Percentiles rank a stretch among this genome's conserved stretches.
Conservation (phyloP, 2,329 filamentous ascomycete genomes). For the Calonectria honghensis region DNA sequence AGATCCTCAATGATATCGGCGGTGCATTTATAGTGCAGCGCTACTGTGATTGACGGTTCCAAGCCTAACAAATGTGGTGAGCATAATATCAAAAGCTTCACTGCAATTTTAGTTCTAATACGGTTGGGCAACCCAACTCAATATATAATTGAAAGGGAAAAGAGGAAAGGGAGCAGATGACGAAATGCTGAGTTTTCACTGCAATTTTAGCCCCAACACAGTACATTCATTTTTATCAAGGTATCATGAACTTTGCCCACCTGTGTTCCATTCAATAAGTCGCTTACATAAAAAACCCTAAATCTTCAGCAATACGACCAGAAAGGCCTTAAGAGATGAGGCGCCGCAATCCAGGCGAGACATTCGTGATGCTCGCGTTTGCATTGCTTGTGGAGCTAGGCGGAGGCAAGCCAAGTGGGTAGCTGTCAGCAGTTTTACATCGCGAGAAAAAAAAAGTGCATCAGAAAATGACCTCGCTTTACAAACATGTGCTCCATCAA, state of each 20-base stretch:
- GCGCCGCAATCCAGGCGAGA: constrained; percentile 48
- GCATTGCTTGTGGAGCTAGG: constrained; percentile 16
- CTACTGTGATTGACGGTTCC: no score
- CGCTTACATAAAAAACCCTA: not conserved
- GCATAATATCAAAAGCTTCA: no score
- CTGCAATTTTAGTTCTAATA: no score
- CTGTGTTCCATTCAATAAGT: not conserved
- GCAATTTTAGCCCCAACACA: not conserved
- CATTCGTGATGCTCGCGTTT: constrained; percentile 42
- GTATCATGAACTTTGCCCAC: not conserved
- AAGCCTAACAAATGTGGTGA: no score
- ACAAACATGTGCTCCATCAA: no score
- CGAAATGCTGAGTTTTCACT: no score
- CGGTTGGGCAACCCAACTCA: no score
- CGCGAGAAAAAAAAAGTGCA: not conserved
- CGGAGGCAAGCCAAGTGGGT: not conserved
- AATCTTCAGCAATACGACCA: constrained; percentile 40
- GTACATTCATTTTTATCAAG: not conserved
- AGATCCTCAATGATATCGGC: no score
- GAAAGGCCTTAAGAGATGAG: constrained; percentile 42
- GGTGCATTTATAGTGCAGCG: no score
- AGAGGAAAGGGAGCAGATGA: no score
- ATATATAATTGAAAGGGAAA: no score
- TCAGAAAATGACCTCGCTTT: not conserved
- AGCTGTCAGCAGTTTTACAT: not conserved